phyloP scores from a whole-genome alignment of 2,329 filamentous ascomycete species.

The Teratosphaeria nubilosa region DNA sequence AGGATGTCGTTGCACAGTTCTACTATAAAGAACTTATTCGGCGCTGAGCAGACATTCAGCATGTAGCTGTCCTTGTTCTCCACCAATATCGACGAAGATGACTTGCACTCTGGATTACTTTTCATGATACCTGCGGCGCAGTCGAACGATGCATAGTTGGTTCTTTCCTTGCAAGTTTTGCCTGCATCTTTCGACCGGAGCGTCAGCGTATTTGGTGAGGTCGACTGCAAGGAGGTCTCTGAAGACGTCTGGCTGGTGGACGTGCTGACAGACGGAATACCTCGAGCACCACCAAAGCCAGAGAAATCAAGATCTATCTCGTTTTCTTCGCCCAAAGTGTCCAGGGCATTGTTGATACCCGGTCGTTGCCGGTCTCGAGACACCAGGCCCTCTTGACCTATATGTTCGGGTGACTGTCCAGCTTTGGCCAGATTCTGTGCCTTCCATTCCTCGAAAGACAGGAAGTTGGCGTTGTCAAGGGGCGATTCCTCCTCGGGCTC shows the following conservation, averaged over 20 bases:
- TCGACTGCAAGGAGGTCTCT: constrained; percentile 1
- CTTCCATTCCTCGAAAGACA: constrained; percentile 99
- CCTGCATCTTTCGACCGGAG: constrained; percentile 83
- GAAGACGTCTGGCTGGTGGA: neutral
- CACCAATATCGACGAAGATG: constrained; percentile 75
- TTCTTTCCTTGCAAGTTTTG: constrained; percentile 93
- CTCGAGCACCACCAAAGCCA: constrained; percentile 42
- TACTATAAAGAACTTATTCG: constrained; percentile 89
- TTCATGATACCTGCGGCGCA: constrained; percentile 90
- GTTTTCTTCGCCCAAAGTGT: constrained; percentile 73
- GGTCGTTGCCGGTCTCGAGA: constrained; percentile 39
- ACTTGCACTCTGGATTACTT: constrained; percentile 76
- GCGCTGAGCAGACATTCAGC: constrained; percentile 77
- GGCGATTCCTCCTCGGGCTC: constrained; percentile 54
- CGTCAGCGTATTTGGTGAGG: constrained; percentile 15
- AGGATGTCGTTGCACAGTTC: constrained; percentile 81
- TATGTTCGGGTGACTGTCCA: constrained; percentile 65
- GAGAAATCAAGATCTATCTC: constrained; percentile 71
- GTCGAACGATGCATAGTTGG: constrained; percentile 96
- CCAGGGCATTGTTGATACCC: constrained; percentile 57
- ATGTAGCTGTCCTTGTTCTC: constrained; percentile 99
- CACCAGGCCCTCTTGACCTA: constrained; percentile 46
- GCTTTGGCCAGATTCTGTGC: constrained; percentile 78
- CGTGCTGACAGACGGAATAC: neutral
- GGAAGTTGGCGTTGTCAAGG: constrained; percentile 68